These are phyloP conservation scores for Schizophyllum amplum DNA, from an alignment of 1,284 basidiomycete genomes.

Conservation along the genomic window DNA sequence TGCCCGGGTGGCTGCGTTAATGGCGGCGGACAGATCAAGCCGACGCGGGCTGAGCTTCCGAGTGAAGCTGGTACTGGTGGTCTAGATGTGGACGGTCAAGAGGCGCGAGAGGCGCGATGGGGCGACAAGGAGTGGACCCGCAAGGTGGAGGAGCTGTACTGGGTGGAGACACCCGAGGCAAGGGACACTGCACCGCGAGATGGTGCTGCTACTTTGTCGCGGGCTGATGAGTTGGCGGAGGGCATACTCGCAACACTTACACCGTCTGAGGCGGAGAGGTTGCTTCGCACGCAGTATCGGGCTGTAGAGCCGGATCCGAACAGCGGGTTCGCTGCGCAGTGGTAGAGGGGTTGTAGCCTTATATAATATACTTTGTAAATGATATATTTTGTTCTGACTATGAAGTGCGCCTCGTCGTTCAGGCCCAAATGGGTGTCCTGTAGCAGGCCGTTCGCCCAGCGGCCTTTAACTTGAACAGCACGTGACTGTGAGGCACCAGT, in stretches of 20 bases:
- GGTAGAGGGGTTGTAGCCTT: no score
- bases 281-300: not conserved
- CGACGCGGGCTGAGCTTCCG: constrained; percentile 30
- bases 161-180: constrained; percentile 45
- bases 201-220: not conserved
- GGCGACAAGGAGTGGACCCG: constrained; percentile 73
- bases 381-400: no score
- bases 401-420: no score
- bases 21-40: constrained; percentile 90
- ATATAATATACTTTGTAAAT: no score
- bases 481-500: no score
- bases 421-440: no score
- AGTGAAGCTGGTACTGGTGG: constrained; percentile 55
- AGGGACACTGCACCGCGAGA: constrained; percentile 14
- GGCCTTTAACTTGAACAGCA: no score
- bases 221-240: not conserved
- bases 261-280: not conserved
- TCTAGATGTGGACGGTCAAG: constrained; percentile 25
- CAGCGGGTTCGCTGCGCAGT: not conserved
- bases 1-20: constrained; percentile 98
- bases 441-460: no score
- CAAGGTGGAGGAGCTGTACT: constrained; percentile 73
- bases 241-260: not conserved
- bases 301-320: not conserved
- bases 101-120: constrained; percentile 43